These are phyloP conservation scores for Niebla homalea DNA, from an alignment of 495 filamentous ascomycete species.

Conservation along the genomic window DNA sequence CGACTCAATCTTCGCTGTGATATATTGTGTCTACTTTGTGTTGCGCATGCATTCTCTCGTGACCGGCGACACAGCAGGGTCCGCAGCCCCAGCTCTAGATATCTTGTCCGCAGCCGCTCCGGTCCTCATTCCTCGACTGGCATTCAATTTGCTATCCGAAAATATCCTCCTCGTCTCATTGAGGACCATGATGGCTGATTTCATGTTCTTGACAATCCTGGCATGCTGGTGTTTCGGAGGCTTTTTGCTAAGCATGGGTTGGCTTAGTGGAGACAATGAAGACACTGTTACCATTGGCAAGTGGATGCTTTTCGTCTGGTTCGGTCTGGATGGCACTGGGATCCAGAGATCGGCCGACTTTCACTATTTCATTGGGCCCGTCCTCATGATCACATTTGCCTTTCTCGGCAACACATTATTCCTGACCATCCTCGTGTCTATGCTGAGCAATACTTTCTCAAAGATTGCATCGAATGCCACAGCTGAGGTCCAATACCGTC, in stretches of 20 bases:
- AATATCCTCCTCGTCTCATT: constrained; percentile 62
- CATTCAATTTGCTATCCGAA: constrained; percentile 61
- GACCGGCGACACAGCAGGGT: constrained; percentile 21
- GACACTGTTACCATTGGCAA: constrained; percentile 46
- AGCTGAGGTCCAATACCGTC: constrained; percentile 58
- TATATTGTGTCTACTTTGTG: constrained; percentile 47
- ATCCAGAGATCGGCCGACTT: constrained; percentile 52
- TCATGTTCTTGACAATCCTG: constrained; percentile 47
- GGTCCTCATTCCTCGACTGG: constrained; percentile 55
- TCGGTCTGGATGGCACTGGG: constrained; percentile 60
- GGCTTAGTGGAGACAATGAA: constrained; percentile 40
- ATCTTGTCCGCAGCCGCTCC: constrained; percentile 57
- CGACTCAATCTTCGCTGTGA: constrained; percentile 50
- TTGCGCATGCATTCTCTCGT: constrained; percentile 45
- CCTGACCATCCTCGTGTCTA: constrained; percentile 62
- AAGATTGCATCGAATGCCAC: constrained; percentile 50
- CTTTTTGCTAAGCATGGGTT: constrained; percentile 56
- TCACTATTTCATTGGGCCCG: constrained; percentile 52
- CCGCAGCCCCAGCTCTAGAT: constrained; percentile 46
- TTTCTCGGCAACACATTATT: constrained; percentile 67
- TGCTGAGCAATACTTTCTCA: constrained; percentile 59
- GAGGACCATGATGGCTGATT: constrained; percentile 62
- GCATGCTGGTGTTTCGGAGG: constrained; percentile 61
- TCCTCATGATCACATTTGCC: constrained; percentile 57
- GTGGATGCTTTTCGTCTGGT: constrained; percentile 78